Base-by-base conservation (phyloP, 495 filamentous ascomycete genomes). In the Penicillium roqueforti region DNA sequence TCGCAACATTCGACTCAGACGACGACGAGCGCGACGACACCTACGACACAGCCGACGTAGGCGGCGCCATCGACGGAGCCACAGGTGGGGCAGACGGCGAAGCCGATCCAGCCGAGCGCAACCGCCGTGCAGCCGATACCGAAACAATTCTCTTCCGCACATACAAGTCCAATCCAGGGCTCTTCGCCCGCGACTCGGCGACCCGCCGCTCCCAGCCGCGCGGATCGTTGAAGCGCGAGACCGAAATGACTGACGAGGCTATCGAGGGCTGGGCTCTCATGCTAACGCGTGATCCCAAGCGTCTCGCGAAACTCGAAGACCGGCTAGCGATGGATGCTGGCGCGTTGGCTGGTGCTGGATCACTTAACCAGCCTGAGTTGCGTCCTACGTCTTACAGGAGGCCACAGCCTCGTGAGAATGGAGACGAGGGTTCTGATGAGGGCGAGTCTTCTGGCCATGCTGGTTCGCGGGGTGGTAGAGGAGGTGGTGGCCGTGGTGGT, bases 1-100 rank as follows among this genome's bases (percentile, higher is more conserved):
- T 98, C 10, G 88, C 90, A 10, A 82, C 88, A 5, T 96, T 97
- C 62, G 92, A 97, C 73, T 85, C 85, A 0, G 93, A 96, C 59
- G 92, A 97, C 63, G 93, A 98, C 71, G 93, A 98, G 72, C 85
- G 91, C 31, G 93, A 98, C 71, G 93, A 98, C 64, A 97, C 93
- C 2, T 98, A 98, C 69, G 93, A 98, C 60, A 79, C 84, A 8
- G 87, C 81, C 37, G 93, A 97, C 59, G 91, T 97, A 6, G 93
- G 93, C 50, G 89, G 92, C 10, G 88, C 88, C 3, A 83, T 96
- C 9, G 88, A 95, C 51, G 68, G 77, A 31, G 68, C 72, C 1
- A 67, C 74, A 18, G 49, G 67, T 25, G 72, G 73, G 48, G 67
- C 69, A 31, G 73, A 74, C 43, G 63, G 66, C 23, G 76, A 76